These are phyloP conservation scores for Cyclostephanos tholiformis DNA, from an alignment of 108 stramenopile genomes.

Conservation along the genomic window DNA sequence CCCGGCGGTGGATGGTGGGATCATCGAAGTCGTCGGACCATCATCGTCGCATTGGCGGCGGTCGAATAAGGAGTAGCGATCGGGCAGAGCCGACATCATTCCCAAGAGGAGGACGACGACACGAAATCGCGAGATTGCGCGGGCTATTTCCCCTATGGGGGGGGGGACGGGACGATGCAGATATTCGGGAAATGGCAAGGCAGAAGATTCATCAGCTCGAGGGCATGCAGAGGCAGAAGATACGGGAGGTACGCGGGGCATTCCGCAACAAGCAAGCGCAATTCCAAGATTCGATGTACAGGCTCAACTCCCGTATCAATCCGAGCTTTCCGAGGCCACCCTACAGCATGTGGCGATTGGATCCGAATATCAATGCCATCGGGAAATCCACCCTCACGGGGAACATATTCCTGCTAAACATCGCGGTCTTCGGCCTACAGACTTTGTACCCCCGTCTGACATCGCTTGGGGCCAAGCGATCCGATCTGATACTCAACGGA, in stretches of 20 bases:
- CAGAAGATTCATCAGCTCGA: slow-evolving; percentile 15
- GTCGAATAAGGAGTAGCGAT: too few relatives aligned
- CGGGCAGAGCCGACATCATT: too few relatives aligned
- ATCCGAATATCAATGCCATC: slow-evolving; percentile 11
- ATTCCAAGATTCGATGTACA: slow-evolving; percentile 31
- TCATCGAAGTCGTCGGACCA: not conserved
- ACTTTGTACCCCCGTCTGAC: slow-evolving; percentile 59
- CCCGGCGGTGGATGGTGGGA: not conserved
- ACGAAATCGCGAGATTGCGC: too few relatives aligned
- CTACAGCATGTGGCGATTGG: slow-evolving; percentile 36
- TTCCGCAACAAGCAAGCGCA: slow-evolving; percentile 34
- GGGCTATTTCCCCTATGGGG: too few relatives aligned
- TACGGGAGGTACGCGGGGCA: slow-evolving; percentile 23
- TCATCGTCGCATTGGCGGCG: too few relatives aligned
- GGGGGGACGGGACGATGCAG: not conserved
- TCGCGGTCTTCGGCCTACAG: slow-evolving; percentile 62
- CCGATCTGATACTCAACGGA: slow-evolving; percentile 65
- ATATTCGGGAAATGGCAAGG: not conserved
- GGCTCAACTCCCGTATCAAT: slow-evolving; percentile 24
- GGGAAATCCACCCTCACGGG: slow-evolving; percentile 37
- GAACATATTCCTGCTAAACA: slow-evolving; percentile 51
- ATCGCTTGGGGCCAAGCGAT: slow-evolving; percentile 66
- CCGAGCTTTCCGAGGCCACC: slow-evolving; percentile 34
- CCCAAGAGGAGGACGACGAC: not conserved
- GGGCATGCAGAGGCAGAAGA: slow-evolving; percentile 21